Evolutionary conservation across 2,329 filamentous ascomycete species (phyloP).

Genomic region (Hansfordia pulvinata): DNA sequence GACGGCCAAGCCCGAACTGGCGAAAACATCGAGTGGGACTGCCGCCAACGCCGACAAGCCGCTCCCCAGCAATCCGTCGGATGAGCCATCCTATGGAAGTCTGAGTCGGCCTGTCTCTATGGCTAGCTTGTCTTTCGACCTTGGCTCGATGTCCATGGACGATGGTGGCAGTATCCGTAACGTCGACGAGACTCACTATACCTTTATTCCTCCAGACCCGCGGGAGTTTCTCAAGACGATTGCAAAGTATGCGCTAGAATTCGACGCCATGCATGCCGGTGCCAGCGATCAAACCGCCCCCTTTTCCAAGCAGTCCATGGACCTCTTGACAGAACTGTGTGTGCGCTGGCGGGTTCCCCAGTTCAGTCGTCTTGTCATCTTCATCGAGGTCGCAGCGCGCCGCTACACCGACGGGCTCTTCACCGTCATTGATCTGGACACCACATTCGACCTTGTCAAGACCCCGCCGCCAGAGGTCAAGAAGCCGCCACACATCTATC

Average conservation of each 20-base stretch:
- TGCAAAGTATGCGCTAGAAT: conserved; percentile 60
- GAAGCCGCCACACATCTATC: conserved; percentile 42
- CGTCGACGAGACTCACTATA: conserved; percentile 58
- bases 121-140: conserved; percentile 46
- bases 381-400: conserved; percentile 73
- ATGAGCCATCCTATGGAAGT: conserved; percentile 39
- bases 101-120: conserved; percentile 36
- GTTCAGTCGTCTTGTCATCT: conserved; percentile 64
- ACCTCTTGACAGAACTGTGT: conserved; percentile 74
- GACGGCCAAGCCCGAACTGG: conserved; percentile 71
- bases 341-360: conserved; percentile 82
- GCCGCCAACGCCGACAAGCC: conserved; percentile 31
- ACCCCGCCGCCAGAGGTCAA: conserved; percentile 53
- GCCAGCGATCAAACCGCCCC: conserved; percentile 33
- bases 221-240: conserved; percentile 74
- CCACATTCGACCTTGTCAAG: conserved; percentile 72
- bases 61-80: conserved; percentile 40
- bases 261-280: conserved; percentile 44
- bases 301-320: conserved; percentile 66
- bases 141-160: conserved; percentile 50
- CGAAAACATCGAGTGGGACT: conserved; percentile 55
- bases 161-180: conserved; percentile 35
- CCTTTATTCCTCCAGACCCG: conserved; percentile 78
- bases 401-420: conserved; percentile 80
- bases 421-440: conserved; percentile 67